These are phyloP conservation scores for Astrothelium macrocarpum DNA, from an alignment of 495 filamentous ascomycete genomes.

Conservation along the genomic window DNA sequence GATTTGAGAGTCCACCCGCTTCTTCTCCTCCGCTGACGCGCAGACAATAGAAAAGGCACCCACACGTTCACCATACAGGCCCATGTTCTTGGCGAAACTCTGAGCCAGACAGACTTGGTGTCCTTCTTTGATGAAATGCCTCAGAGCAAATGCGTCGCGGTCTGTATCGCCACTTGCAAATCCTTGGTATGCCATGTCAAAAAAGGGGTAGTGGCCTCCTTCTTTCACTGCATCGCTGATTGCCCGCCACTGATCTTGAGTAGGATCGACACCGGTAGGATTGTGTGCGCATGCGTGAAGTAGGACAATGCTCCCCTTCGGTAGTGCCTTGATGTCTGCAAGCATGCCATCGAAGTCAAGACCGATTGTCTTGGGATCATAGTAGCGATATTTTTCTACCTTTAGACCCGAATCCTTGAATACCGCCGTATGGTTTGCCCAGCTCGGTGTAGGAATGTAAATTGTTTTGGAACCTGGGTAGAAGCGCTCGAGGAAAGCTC, in stretches of 20 bases:
- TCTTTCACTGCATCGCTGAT: constrained; percentile 85
- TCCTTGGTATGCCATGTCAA: constrained; percentile 99
- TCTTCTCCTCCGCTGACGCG: constrained; percentile 79
- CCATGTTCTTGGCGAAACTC: constrained; percentile 99
- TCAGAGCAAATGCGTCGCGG: constrained; percentile 82
- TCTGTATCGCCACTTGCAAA: constrained; percentile 91
- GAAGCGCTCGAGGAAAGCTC: constrained; percentile 82
- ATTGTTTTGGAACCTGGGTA: constrained; percentile 86
- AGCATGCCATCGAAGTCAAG: constrained; percentile 94
- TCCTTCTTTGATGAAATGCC: constrained; percentile 86
- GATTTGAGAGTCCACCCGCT: constrained; percentile 91
- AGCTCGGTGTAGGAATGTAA: constrained; percentile 91
- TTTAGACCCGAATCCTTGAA: constrained; percentile 87
- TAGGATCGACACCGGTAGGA: constrained; percentile 95
- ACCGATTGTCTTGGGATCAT: constrained; percentile 97
- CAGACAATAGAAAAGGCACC: constrained; percentile 92
- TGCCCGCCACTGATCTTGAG: constrained; percentile 81
- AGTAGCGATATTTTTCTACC: constrained; percentile 93
- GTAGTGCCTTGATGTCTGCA: constrained; percentile 80
- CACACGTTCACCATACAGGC: constrained; percentile 96
- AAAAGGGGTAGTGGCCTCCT: constrained; percentile 88
- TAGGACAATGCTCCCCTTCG: constrained; percentile 76
- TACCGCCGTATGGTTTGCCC: constrained; percentile 96
- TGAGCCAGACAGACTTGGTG: constrained; percentile 84
- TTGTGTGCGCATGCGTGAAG: constrained; percentile 98